Percentiles rank a stretch among this genome's conserved stretches.
phyloP scores from a whole-genome alignment of 2,329 filamentous ascomycete species.

The Ophiosphaerella narmari region DNA sequence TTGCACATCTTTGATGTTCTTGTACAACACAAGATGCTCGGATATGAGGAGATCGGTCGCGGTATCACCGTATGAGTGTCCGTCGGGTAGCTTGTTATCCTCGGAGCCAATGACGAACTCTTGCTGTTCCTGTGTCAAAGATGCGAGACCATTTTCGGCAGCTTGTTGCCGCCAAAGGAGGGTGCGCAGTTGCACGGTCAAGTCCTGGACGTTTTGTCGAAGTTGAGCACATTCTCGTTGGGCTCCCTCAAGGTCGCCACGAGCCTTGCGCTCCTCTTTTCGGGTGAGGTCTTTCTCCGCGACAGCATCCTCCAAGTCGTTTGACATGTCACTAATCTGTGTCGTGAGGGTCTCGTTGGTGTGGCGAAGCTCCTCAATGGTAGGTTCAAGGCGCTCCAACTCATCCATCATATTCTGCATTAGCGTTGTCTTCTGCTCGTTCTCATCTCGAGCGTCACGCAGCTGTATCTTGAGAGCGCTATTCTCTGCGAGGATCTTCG shows the following conservation, averaged over 20 bases:
- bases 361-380: constrained; percentile 81
- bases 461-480: constrained; percentile 71
- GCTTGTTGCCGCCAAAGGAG: constrained; percentile 85
- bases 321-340: constrained; percentile 77
- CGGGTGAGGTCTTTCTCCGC: constrained; percentile 78
- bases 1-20: constrained; percentile 81
- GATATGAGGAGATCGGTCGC: constrained; percentile 89
- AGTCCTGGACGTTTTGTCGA: constrained; percentile 83
- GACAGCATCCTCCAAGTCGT: constrained; percentile 79
- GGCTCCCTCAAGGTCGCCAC: constrained; percentile 69
- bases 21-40: constrained; percentile 86
- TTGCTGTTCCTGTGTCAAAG: constrained; percentile 72
- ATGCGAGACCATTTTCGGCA: constrained; percentile 75
- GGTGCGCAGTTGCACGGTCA: constrained; percentile 88
- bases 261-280: constrained; percentile 77
- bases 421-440: constrained; percentile 73
- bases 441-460: constrained; percentile 73
- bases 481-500: constrained; percentile 67
- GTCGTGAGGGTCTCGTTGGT: constrained; percentile 80
- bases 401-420: constrained; percentile 85
- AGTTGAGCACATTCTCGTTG: constrained; percentile 74
- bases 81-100: constrained; percentile 73
- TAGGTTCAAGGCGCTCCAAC: constrained; percentile 82
- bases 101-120: constrained; percentile 78
- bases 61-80: constrained; percentile 68